Evolutionary conservation across 495 filamentous ascomycete species (phyloP).

Genomic region (Hypoxylon trugodes): DNA sequence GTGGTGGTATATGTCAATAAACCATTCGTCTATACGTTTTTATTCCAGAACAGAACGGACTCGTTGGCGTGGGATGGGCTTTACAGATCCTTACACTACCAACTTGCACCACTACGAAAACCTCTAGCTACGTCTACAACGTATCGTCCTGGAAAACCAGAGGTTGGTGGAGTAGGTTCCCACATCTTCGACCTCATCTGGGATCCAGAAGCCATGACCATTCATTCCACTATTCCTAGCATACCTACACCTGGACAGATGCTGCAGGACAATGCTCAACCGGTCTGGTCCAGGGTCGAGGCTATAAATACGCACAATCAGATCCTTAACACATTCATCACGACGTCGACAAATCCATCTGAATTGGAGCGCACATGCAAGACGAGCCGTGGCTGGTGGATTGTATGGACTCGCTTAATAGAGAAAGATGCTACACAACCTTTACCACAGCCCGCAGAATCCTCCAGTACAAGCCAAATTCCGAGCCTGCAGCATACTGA

Average conservation of each 20-base stretch:
- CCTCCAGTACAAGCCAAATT: conserved; percentile 37
- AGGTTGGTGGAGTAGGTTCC: conserved; percentile 48
- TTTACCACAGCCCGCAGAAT: conserved; percentile 7
- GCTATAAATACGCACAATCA: conserved; percentile 91
- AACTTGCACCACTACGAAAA: conserved; percentile 79
- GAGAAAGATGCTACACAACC: conserved; percentile 43
- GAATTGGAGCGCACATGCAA: conserved; percentile 90
- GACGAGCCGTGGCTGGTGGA: conserved; percentile 93
- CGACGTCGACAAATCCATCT: conserved; percentile 63
- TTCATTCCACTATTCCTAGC: conserved; percentile 88
- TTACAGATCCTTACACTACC: conserved; percentile 83
- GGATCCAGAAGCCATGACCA: conserved; percentile 77
- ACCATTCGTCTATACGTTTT: conserved; percentile 91
- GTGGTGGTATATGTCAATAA: conserved; percentile 77
- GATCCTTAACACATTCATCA: conserved; percentile 76
- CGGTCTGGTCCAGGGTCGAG: conserved; percentile 79
- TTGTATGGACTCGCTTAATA: conserved; percentile 86
- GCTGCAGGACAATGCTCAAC: conserved; percentile 30
- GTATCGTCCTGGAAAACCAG: conserved; percentile 57
- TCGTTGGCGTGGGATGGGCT: conserved; percentile 72
- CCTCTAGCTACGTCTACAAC: conserved; percentile 72
- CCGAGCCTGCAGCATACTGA: conserved; percentile 24
- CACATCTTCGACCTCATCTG: conserved; percentile 86
- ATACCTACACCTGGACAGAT: conserved; percentile 71
- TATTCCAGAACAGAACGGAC: conserved; percentile 77